A percentile compares a stretch with the other conserved stretches of the same genome.
Evolutionary conservation across 768 basidiomycete species (phyloP).

Genomic region (Crassisporium funariophilum): DNA sequence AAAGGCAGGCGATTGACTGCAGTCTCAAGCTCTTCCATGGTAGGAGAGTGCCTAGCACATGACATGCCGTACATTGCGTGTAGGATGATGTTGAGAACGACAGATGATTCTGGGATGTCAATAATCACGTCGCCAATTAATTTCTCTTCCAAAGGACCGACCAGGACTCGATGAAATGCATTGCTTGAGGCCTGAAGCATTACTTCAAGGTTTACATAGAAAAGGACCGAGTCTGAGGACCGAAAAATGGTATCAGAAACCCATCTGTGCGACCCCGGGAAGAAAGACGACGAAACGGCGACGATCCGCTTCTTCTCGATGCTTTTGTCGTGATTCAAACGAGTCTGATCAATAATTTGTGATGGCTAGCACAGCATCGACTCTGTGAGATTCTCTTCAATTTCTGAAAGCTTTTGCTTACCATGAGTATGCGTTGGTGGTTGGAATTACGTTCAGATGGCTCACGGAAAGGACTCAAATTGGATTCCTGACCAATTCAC

Average conservation of each 20-base stretch:
- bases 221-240: constrained; percentile 29
- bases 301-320: no score
- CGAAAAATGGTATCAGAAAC: constrained; percentile 26
- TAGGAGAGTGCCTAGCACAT: constrained; percentile 17
- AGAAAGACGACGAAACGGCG: constrained; percentile 28
- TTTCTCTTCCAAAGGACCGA: constrained; percentile 9
- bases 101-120: constrained; percentile 23
- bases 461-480: no score
- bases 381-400: no score
- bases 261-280: constrained; percentile 24
- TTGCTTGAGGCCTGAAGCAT: constrained; percentile 15
- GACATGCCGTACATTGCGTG: constrained; percentile 23
- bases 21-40: constrained; percentile 19
- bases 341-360: constrained; percentile 1
- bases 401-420: no score
- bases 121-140: constrained; percentile 13
- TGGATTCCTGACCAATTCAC: no score
- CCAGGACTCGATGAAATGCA: constrained; percentile 19
- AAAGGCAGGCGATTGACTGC: constrained; percentile 22
- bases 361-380: no score
- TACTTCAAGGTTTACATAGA: constrained; percentile 25
- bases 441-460: no score
- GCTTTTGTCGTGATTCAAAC: background rate
- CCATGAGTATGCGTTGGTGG: no score
- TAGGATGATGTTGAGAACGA: constrained; percentile 26